A percentile compares a stretch with the other conserved stretches of the same genome.
phyloP scores from a whole-genome alignment of 2,329 filamentous ascomycete genomes.

The Colletotrichum aenigma region DNA sequence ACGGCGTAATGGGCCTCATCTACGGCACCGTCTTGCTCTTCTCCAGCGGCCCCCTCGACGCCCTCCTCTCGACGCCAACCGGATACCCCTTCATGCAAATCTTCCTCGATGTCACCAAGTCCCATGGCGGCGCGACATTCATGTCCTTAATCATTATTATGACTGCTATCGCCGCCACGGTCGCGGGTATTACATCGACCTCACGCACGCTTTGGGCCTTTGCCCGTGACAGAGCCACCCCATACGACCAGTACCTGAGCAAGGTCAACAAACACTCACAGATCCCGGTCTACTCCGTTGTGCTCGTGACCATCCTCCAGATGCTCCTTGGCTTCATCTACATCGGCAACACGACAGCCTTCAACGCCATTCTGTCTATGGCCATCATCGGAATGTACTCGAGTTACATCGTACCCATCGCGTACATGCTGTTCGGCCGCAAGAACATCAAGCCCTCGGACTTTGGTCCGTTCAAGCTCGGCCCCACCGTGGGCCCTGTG shows the following conservation, averaged over 20 bases:
- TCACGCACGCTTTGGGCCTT: conserved; percentile 44
- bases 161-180: conserved; percentile 31
- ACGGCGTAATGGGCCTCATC: conserved; percentile 48
- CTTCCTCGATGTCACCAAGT: conserved; percentile 33
- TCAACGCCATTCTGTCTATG: conserved; percentile 45
- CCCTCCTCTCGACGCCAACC: conserved; percentile 40
- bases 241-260: conserved; percentile 39
- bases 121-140: conserved; percentile 26
- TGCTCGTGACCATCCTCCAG: conserved; percentile 28
- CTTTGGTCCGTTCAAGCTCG: conserved; percentile 33
- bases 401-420: conserved; percentile 45
- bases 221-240: conserved; percentile 38
- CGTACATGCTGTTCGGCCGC: conserved; percentile 39
- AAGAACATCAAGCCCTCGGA: conserved; percentile 16
- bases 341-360: conserved; percentile 44
- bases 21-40: conserved; percentile 48
- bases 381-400: conserved; percentile 46
- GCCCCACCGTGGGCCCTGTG: conserved; percentile 31
- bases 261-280: conserved; percentile 32
- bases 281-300: conserved; percentile 35
- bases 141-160: conserved; percentile 31
- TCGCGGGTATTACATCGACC: conserved; percentile 37
- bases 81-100: conserved; percentile 49
- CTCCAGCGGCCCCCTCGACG: conserved; percentile 41
- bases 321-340: conserved; percentile 41